A percentile compares a stretch with the other conserved stretches of the same genome.
These are phyloP conservation scores for Pseudogymnoascus destructans DNA, from an alignment of 2,329 filamentous ascomycete species.

Conservation along the genomic window DNA sequence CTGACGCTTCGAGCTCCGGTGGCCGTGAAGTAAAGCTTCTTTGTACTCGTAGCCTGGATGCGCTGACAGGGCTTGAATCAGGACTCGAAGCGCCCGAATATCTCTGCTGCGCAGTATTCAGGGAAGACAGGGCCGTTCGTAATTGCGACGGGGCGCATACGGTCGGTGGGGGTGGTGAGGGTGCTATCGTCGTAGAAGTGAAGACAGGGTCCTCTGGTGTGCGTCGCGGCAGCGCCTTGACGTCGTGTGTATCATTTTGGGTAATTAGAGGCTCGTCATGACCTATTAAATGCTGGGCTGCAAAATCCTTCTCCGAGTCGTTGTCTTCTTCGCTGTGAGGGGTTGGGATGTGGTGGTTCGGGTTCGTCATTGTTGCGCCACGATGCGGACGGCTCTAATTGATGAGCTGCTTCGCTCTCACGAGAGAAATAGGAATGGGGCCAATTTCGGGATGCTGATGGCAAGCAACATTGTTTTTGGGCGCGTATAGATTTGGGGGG, in stretches of 20 bases:
- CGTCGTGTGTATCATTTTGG: not conserved
- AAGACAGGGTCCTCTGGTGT: constrained; percentile 10
- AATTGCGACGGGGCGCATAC: constrained; percentile 31
- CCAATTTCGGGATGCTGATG: not conserved
- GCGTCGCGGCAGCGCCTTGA: not conserved
- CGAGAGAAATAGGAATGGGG: not conserved
- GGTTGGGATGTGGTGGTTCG: not conserved
- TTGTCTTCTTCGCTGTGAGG: not conserved
- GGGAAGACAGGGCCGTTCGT: constrained; percentile 20
- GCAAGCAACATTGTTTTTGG: constrained; percentile 3
- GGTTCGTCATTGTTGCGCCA: not conserved
- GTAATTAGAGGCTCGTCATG: not conserved
- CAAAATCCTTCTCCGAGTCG: not conserved
- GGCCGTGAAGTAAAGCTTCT: constrained; percentile 15
- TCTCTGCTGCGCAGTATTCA: constrained; percentile 13
- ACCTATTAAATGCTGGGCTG: not conserved
- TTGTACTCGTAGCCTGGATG: constrained; percentile 9
- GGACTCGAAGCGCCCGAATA: constrained; percentile 28
- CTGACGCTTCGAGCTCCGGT: constrained; percentile 28
- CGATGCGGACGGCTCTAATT: not conserved
- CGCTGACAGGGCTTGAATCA: constrained; percentile 15
- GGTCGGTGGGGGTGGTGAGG: constrained; percentile 14
- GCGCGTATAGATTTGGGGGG: not conserved
- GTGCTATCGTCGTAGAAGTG: constrained; percentile 12
- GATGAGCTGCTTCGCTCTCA: not conserved